Evolutionary conservation across 257 asterid genomes (phyloP), one percentile per base, ranked within the genome.

Genomic region (Parsonsia alboflavescens): DNA sequence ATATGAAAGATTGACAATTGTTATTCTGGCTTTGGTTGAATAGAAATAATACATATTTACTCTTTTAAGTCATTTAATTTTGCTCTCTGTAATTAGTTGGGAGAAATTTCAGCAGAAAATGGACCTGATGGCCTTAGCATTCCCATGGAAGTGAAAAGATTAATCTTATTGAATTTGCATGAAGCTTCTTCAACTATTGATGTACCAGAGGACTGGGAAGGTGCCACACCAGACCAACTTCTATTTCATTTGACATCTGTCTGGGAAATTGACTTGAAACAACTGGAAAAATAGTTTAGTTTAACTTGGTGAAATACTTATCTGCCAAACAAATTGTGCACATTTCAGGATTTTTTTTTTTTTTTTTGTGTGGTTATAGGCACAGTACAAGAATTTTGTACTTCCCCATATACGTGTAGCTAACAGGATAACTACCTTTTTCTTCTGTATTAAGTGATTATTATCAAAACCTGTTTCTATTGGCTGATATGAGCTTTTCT

Each of bases 181-280:
- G 96, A 90, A 69, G 89, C 88, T 7, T 80, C 88, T 71, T 88
- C 95, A 9, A 70, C 87, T 6, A 12, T 89, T 26, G 98, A 89
- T 26, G 82, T 85, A 4, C 88, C 98, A 0, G 96, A 93, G 82
- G 99, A 91, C 64, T 95, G 99, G 98, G 96, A 95, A 84, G 97
- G 97, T 75, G 88, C 91, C 3, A 74, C 93, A 21, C 91, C 96
- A 2, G 96, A 93, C 54, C 98, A 93, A 73, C 82, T 93, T 24
- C 45, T 93, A 33, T 64, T 86, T 83, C 96, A 91, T 81, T 78
- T 95, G 85, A 97, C 97, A 36, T 86, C 97, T 36, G 89, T 92
- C 68, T 95, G 99, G 99, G 93, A 86, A 63, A 87, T 95, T 50
- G 96, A 93, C 84, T 82, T 91, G 74, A 89, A 90, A 75, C 86